Conservation (phyloP, 306 rosid species). For the Castanea crenata region DNA sequence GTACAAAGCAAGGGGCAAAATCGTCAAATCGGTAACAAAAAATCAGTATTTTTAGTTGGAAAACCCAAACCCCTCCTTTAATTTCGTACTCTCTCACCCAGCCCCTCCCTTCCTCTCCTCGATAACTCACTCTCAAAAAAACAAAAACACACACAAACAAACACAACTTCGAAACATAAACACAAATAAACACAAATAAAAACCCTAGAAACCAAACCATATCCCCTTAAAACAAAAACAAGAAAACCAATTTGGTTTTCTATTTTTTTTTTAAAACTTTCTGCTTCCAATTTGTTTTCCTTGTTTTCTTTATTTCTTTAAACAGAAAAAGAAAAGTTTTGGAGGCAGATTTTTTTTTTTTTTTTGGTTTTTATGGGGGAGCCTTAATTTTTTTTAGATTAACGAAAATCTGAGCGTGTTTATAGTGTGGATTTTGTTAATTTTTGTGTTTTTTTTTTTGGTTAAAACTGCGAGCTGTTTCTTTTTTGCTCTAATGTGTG, state of each 20-base stretch:
- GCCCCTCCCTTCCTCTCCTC: neutral
- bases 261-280: neutral
- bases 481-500: constrained; percentile 37
- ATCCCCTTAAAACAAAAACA: no score
- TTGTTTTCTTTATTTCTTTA: constrained; percentile 12
- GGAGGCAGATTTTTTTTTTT: constrained; percentile 18
- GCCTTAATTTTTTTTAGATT: neutral
- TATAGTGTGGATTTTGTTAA: constrained; percentile 13
- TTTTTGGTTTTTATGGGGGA: neutral
- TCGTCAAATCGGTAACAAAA: neutral
- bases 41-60: neutral
- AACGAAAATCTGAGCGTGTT: neutral
- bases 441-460: neutral
- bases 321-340: constrained; percentile 2
- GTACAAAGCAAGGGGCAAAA: constrained; percentile 28
- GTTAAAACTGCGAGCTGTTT: constrained; percentile 16
- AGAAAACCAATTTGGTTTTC: no score
- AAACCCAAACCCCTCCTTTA: neutral
- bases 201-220: neutral
- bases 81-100: no score
- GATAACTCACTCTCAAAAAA: neutral
- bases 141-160: no score
- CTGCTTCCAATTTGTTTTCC: neutral
- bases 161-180: neutral
- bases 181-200: neutral